Conservation (phyloP, 768 basidiomycete genomes). For the Suillus subalutaceus region DNA sequence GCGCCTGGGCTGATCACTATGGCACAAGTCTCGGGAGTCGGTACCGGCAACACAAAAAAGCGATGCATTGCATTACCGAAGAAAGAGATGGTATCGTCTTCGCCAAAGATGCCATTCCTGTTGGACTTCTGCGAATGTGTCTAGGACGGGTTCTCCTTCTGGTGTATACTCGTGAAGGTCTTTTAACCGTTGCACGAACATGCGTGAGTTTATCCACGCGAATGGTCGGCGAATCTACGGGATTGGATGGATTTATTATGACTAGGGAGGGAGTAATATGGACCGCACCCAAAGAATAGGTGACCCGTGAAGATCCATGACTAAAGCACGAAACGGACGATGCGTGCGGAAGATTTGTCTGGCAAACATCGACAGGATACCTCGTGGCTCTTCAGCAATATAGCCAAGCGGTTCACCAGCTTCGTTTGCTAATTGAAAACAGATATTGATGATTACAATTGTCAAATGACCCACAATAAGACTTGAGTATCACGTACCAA, state of each 20-base stretch:
- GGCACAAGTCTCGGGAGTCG: conserved; percentile 4
- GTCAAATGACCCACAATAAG: background rate
- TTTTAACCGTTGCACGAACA: conserved; percentile 70
- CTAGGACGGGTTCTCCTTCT: conserved; percentile 57
- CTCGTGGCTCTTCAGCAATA: conserved; percentile 77
- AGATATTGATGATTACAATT: background rate
- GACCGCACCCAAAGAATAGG: conserved; percentile 73
- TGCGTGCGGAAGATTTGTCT: conserved; percentile 81
- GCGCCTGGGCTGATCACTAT: conserved; percentile 41
- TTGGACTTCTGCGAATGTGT: conserved; percentile 73
- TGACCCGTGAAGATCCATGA: conserved; percentile 73
- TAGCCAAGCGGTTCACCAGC: conserved; percentile 71
- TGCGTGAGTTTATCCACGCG: conserved; percentile 76
- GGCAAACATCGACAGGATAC: conserved; percentile 61
- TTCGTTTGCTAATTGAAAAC: conserved; percentile 44
- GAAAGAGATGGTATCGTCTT: conserved; percentile 78
- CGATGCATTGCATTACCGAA: conserved; percentile 43
- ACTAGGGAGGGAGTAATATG: background rate
- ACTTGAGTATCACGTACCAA: conserved; percentile 44
- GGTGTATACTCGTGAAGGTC: conserved; percentile 40
- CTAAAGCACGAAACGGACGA: conserved; percentile 76
- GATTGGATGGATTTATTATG: conserved; percentile 1
- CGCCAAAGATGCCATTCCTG: conserved; percentile 87
- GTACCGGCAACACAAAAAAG: background rate
- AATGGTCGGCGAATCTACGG: conserved; percentile 57